These are phyloP conservation scores for Sordariomycetes sp. DNA, from an alignment of 2,329 filamentous ascomycete genomes.

Conservation along the genomic window DNA sequence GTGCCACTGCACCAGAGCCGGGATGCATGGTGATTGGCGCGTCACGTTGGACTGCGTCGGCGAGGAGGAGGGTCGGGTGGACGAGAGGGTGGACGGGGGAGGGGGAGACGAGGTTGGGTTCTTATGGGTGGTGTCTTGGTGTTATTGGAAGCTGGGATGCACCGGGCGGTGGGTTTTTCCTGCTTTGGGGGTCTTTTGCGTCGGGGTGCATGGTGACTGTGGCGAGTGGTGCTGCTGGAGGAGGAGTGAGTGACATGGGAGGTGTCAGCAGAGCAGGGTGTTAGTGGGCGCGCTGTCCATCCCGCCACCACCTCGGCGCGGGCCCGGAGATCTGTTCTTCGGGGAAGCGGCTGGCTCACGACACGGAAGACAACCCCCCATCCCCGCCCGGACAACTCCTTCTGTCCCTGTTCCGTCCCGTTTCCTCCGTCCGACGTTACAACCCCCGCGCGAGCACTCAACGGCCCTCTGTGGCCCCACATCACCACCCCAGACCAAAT, in stretches of 20 bases:
- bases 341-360: no score
- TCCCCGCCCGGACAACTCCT: neutral
- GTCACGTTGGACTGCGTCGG: neutral
- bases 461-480: neutral
- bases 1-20: neutral
- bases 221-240: neutral
- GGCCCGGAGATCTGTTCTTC: neutral
- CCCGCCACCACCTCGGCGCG: neutral
- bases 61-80: neutral
- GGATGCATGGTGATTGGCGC: neutral
- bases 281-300: neutral
- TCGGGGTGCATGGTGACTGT: no score
- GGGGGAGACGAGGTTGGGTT: neutral
- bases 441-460: neutral
- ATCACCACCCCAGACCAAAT: neutral
- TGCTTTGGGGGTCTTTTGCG: neutral
- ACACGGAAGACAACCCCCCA: neutral
- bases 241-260: neutral
- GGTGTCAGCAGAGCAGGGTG: neutral
- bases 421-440: neutral
- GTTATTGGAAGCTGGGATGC: neutral
- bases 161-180: neutral
- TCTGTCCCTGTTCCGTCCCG: neutral
- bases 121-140: neutral
- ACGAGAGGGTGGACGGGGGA: neutral